Percentiles rank a stretch among this genome's conserved stretches.
These are phyloP conservation scores for Melocanna baccifera DNA, from an alignment of 176 grass and related monocot genomes.

Conservation along the genomic window DNA sequence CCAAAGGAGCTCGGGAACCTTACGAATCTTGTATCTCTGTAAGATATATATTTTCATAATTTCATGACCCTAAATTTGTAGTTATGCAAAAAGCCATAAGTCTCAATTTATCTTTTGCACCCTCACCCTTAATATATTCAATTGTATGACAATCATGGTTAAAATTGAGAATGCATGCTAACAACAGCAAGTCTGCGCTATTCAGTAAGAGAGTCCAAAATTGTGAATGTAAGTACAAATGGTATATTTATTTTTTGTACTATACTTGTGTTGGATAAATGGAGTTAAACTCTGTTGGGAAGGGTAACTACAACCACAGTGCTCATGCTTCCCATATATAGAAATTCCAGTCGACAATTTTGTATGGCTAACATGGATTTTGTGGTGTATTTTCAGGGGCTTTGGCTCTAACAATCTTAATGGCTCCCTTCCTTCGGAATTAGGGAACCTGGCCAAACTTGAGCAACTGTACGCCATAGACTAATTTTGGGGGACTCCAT, in stretches of 20 bases:
- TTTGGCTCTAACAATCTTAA: constrained; percentile 64
- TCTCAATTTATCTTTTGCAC: not conserved
- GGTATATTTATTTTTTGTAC: not conserved
- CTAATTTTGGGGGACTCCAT: not conserved
- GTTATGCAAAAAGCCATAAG: not conserved
- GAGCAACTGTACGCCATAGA: constrained; percentile 41
- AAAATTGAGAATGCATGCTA: not conserved
- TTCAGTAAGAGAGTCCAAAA: not conserved
- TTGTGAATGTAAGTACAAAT: not conserved
- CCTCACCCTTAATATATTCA: not conserved
- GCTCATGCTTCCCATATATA: not conserved
- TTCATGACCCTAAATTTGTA: not conserved
- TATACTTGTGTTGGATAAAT: not conserved
- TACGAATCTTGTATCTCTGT: constrained; percentile 45
- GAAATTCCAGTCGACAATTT: not conserved
- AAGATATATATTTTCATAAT: constrained; percentile 15
- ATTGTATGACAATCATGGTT: not conserved
- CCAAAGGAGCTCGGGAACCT: constrained; percentile 87
- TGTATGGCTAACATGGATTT: not conserved
- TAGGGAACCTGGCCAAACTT: constrained; percentile 62
- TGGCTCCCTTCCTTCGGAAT: constrained; percentile 60
- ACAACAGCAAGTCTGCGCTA: not conserved
- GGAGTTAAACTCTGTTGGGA: too few species aligned
- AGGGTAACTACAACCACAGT: not conserved
- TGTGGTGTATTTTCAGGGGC: constrained; percentile 39